Conservation (phyloP, 2,329 filamentous ascomycete genomes). For the Colletotrichum sp. region DNA sequence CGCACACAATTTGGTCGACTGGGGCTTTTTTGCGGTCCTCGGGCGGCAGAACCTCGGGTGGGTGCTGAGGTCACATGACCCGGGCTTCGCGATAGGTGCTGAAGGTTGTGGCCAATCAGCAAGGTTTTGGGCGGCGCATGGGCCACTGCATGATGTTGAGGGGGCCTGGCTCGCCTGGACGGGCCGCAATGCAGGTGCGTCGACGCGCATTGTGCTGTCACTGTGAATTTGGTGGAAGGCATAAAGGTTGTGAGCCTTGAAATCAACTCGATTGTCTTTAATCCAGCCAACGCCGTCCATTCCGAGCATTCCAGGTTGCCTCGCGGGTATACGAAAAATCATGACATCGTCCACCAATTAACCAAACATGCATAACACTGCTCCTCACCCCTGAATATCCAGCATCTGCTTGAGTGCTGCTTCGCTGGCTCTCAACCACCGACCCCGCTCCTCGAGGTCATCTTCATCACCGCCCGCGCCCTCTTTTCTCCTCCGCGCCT, state of each 20-base stretch:
- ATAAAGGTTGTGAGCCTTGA: not conserved
- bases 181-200: not conserved
- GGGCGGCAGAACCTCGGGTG: not conserved
- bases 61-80: not conserved
- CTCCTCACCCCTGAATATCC: constrained; percentile 51
- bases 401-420: constrained; percentile 66
- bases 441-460: constrained; percentile 76
- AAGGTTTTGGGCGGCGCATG: not conserved
- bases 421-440: constrained; percentile 78
- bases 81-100: not conserved
- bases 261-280: not conserved
- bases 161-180: not conserved
- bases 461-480: constrained; percentile 70
- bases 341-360: not conserved
- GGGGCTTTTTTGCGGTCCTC: not conserved
- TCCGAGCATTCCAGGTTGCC: not conserved
- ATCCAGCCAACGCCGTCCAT: not conserved
- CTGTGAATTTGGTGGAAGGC: not conserved
- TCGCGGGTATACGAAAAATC: constrained; percentile 9
- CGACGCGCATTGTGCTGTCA: not conserved
- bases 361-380: not conserved
- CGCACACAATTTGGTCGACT: constrained; percentile 5
- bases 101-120: not conserved
- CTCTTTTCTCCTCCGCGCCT: constrained; percentile 73
- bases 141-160: not conserved